Percentiles rank a stretch among this genome's conserved stretches.
Evolutionary conservation across 148 eudicot species (phyloP).

Genomic region (Rhododendron simsii): DNA sequence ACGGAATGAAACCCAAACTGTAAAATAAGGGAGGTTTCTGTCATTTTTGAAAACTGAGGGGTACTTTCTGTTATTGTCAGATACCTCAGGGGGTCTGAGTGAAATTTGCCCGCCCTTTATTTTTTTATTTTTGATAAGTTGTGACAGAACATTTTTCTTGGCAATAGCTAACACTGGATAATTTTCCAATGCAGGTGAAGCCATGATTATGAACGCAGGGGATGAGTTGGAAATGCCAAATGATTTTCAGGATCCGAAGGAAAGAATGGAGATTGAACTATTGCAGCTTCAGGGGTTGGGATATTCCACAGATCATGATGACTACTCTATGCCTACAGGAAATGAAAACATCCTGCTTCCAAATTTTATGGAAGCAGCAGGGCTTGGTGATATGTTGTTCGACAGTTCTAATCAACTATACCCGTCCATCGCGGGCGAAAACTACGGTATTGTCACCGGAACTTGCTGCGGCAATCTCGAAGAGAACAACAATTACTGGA

Average conservation of each 20-base stretch:
- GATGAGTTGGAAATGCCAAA: background rate
- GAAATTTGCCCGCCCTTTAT: too few species aligned
- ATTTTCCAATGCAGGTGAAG: background rate
- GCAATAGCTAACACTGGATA: background rate
- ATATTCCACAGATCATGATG: background rate
- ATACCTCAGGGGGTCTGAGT: too few species aligned
- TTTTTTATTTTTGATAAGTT: too few species aligned
- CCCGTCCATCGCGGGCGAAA: background rate
- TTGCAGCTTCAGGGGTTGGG: background rate
- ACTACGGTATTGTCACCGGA: background rate
- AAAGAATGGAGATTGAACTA: background rate
- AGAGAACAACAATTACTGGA: slow-evolving; percentile 11
- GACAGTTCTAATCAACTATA: background rate
- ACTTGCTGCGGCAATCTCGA: background rate
- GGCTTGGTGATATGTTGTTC: background rate
- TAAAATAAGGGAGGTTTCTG: too few species aligned
- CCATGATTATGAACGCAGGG: background rate
- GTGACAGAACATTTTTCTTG: too few species aligned
- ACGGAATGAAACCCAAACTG: too few species aligned
- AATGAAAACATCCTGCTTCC: background rate
- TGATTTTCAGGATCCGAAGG: background rate
- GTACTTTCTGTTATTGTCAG: too few species aligned
- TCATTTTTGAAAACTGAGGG: too few species aligned
- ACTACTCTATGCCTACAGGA: background rate
- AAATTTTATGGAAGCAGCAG: background rate